Evolutionary conservation across 805 yeast genomes (phyloP).

Genomic region (Wickerhamomyces mucosus): DNA sequence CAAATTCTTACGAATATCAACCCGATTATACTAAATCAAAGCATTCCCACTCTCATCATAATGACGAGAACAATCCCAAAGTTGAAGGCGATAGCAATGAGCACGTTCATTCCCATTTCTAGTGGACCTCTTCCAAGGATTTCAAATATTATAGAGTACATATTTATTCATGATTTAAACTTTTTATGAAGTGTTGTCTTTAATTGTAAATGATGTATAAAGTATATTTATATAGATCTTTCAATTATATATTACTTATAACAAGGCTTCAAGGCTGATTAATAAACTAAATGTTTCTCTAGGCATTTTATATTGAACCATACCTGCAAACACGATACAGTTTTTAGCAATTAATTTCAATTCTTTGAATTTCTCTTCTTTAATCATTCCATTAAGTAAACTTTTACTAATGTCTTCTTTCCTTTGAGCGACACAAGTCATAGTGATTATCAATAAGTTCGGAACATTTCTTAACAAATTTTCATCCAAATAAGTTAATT

Average conservation of each 20-base stretch:
- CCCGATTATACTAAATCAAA: slow-evolving; percentile 44
- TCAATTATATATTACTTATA: slow-evolving; percentile 9
- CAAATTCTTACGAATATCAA: slow-evolving; percentile 85
- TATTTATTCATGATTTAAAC: not conserved
- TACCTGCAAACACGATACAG: slow-evolving; percentile 91
- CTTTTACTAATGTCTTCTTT: slow-evolving; percentile 30
- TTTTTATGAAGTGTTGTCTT: no score
- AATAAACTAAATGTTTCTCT: slow-evolving; percentile 65
- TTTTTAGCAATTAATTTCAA: slow-evolving; percentile 64
- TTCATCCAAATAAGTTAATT: slow-evolving; percentile 55
- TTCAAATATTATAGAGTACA: no score
- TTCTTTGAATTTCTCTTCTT: slow-evolving; percentile 43
- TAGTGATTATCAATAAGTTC: slow-evolving; percentile 63
- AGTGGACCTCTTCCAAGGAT: no score
- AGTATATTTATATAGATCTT: no score
- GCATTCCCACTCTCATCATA: slow-evolving; percentile 6
- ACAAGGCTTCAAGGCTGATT: slow-evolving; percentile 47
- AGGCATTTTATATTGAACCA: slow-evolving; percentile 90
- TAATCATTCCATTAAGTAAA: slow-evolving; percentile 35
- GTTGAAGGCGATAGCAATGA: no score
- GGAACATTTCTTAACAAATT: slow-evolving; percentile 74
- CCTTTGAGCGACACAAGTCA: slow-evolving; percentile 64
- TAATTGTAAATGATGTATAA: no score
- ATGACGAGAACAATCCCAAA: slow-evolving; percentile 2
- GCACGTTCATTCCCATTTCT: no score